Evolutionary conservation across 768 basidiomycete species (phyloP), one percentile per base, ranked within the genome.

Genomic region (Lyophyllum decastes): DNA sequence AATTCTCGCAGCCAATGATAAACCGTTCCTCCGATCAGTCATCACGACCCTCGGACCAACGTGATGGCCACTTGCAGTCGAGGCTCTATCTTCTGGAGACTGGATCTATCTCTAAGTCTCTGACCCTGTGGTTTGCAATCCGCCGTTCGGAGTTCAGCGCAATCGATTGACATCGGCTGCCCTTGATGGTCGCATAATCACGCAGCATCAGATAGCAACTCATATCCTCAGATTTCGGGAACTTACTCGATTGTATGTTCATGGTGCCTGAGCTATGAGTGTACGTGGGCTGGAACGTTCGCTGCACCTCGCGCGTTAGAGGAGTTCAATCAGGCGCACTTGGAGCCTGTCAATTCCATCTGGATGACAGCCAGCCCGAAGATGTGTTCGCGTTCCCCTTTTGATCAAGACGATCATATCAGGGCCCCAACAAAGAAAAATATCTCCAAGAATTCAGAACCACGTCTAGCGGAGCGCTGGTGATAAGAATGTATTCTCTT

Each of bases 121-220:
- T 48, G 47, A 14, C 26, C 47, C 47, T 30, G 16, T 30, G 2
- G 5, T 48, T 1, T 3, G 16, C 26, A 48, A 33, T 7, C 30
- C 22, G n/a, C 52, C 26, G 27, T 30, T 35, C 45, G 54, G 46
- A 38, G 22, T 40, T 48, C n/a, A 48, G 43, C 52, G 43, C 21
- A 25, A 48, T 48, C 54, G 54, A 55, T 55, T 46, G 46, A 35
- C 33, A 26, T 22, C 44, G 40, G 12, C 33, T 21, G 14, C 54
- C 54, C 54, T 55, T 55, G 54, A 55, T 55, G 54, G 46, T 38
- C 12, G 9, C 46, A 12, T 30, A 22, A 55, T 49, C 46, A 22
- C 46, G 54, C 10, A 34, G n/a, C 38, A 51, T 55, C 33, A 40
- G 24, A 43, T 35, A 11, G 44, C 2, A 54, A 54, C 26, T 25